Evolutionary conservation across 495 filamentous ascomycete genomes (phyloP).

Genomic region (Trichoderma erinaceum): DNA sequence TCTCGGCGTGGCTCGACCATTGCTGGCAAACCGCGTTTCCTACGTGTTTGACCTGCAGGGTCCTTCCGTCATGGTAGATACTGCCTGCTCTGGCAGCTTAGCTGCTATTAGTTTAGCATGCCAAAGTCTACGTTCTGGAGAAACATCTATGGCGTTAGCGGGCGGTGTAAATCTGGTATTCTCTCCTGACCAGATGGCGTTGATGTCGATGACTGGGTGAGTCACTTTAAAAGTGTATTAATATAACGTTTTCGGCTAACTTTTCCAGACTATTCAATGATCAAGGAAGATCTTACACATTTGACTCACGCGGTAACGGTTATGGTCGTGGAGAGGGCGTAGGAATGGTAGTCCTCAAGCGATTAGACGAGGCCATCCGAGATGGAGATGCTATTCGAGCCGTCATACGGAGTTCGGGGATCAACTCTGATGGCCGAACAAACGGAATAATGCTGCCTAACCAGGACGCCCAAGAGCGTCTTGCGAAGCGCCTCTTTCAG

Average conservation of each 20-base stretch:
- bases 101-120: slow-evolving; percentile 23
- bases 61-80: slow-evolving; percentile 23
- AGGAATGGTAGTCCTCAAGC: slow-evolving; percentile 45
- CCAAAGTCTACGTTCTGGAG: slow-evolving; percentile 14
- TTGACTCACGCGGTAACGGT: slow-evolving; percentile 36
- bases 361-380: slow-evolving; percentile 35
- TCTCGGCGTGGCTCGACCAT: slow-evolving; percentile 23
- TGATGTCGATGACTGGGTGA: slow-evolving; percentile 14
- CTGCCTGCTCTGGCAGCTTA: slow-evolving; percentile 26
- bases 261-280: slow-evolving; percentile 14
- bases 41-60: slow-evolving; percentile 23
- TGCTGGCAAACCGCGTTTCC: slow-evolving; percentile 27
- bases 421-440: slow-evolving; percentile 44
- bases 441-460: slow-evolving; percentile 43
- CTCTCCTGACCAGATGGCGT: slow-evolving; percentile 17
- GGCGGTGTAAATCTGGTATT: slow-evolving; percentile 13
- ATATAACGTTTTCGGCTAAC: background rate
- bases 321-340: slow-evolving; percentile 53
- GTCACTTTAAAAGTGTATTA: background rate
- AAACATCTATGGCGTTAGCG: background rate
- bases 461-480: slow-evolving; percentile 35
- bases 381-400: slow-evolving; percentile 43
- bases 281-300: slow-evolving; percentile 38
- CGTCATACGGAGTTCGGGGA: slow-evolving; percentile 42
- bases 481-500: slow-evolving; percentile 38